Evolutionary conservation across 192 early-diverging fungal genomes (phyloP).

Genomic region (Coemansia sp.): DNA sequence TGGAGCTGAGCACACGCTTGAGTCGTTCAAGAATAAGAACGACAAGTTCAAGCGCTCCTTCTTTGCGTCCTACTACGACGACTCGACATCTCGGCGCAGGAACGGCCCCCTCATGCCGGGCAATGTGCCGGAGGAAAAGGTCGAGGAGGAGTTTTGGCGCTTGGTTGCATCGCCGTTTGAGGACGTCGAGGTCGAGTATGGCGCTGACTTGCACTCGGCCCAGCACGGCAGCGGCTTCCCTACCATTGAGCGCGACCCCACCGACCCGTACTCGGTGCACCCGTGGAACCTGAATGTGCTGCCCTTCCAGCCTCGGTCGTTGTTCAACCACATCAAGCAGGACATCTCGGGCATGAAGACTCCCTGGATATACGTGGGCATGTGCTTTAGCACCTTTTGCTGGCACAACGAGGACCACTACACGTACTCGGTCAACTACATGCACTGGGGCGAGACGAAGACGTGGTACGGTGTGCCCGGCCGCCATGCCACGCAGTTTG

Average conservation of each 20-base stretch:
- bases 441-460: slow-evolving; percentile 94
- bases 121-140: slow-evolving; percentile 68
- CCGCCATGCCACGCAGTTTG: slow-evolving; percentile 74
- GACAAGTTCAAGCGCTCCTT: slow-evolving; percentile 78
- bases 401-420: slow-evolving; percentile 99
- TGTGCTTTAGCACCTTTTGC: slow-evolving; percentile 94
- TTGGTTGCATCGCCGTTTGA: slow-evolving; percentile 83
- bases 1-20: slow-evolving; percentile 72
- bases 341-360: slow-evolving; percentile 98
- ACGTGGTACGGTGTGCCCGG: slow-evolving; percentile 97
- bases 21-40: slow-evolving; percentile 74
- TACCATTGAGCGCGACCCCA: slow-evolving; percentile 60
- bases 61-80: slow-evolving; percentile 59
- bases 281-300: slow-evolving; percentile 91
- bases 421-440: slow-evolving; percentile 96
- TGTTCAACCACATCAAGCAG: slow-evolving; percentile 84
- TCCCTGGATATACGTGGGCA: slow-evolving; percentile 96
- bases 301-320: slow-evolving; percentile 72
- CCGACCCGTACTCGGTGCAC: slow-evolving; percentile 64
- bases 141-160: slow-evolving; percentile 93
- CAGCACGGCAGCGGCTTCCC: slow-evolving; percentile 94
- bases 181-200: slow-evolving; percentile 92
- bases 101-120: slow-evolving; percentile 24
- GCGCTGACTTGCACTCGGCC: slow-evolving; percentile 89
- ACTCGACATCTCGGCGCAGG: background rate